phyloP scores from a whole-genome alignment of 495 filamentous ascomycete species.

The Penicillium parvum region DNA sequence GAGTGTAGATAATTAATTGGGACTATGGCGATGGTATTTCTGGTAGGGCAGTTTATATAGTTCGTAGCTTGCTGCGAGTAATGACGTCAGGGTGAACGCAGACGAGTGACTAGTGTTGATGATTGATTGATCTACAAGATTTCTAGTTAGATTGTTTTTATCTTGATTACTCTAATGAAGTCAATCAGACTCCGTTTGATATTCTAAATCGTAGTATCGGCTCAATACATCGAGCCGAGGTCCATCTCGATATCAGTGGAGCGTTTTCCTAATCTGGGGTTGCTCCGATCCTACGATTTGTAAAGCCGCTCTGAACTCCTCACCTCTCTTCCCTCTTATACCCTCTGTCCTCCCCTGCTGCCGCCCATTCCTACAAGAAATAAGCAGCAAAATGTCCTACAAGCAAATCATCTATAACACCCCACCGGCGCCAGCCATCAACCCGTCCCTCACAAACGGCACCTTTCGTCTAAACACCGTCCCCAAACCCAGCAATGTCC shows the following conservation, averaged over 20 bases:
- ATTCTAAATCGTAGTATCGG: not conserved
- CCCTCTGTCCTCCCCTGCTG: not conserved
- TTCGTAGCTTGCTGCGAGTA: not conserved
- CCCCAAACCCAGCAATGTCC: slow-evolving; percentile 40
- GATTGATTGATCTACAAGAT: no score
- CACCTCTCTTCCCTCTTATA: not conserved
- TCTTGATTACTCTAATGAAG: no score
- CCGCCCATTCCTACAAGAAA: not conserved
- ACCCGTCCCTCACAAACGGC: slow-evolving; percentile 36
- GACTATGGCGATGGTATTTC: not conserved
- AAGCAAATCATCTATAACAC: slow-evolving; percentile 44
- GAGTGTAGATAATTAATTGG: no score
- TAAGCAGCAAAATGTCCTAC: slow-evolving; percentile 32
- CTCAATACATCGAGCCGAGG: slow-evolving; percentile 17
- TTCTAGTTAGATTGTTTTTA: no score
- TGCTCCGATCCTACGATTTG: slow-evolving; percentile 17
- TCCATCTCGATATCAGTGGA: slow-evolving; percentile 11
- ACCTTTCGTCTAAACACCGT: slow-evolving; percentile 53
- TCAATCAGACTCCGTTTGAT: no score
- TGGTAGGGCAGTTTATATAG: not conserved
- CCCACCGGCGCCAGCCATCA: slow-evolving; percentile 35
- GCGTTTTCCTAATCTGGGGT: slow-evolving; percentile 29
- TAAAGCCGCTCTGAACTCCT: not conserved
- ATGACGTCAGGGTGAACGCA: not conserved
- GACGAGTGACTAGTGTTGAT: no score